These are phyloP conservation scores for Ichthyophthirius multifiliis DNA, from an alignment of 169 alveolate species.

Conservation along the genomic window DNA sequence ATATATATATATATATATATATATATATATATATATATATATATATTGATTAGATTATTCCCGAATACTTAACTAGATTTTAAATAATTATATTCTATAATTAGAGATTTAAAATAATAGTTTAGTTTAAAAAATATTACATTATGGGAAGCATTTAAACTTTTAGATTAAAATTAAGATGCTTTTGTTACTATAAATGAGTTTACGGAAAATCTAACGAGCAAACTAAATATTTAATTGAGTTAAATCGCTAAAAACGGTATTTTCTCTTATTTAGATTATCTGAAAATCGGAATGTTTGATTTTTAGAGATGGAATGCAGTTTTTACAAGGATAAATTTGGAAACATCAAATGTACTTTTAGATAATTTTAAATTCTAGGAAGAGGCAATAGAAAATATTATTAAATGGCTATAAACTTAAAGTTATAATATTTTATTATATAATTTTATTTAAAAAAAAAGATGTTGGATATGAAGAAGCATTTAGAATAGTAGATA, in stretches of 20 bases:
- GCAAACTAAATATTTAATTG: background rate
- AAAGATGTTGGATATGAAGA: background rate
- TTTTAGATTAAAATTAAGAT: background rate
- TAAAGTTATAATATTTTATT: background rate
- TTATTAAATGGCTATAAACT: background rate
- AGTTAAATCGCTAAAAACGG: background rate
- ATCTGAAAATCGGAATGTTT: conserved; percentile 11
- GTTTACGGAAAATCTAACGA: background rate
- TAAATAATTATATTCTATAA: too few species aligned
- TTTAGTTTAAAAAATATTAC: background rate
- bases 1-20: too few species aligned
- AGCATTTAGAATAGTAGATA: conserved; percentile 2
- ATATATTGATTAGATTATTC: too few species aligned
- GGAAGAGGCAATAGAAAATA: background rate
- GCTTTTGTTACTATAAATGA: background rate
- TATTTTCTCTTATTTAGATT: conserved; percentile 5
- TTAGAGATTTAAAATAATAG: background rate
- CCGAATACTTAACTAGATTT: too few species aligned
- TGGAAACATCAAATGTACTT: too few species aligned
- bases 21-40: too few species aligned
- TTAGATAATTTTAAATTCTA: background rate
- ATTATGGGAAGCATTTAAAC: background rate
- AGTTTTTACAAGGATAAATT: background rate
- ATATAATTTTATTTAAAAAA: background rate
- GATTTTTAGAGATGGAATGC: background rate